A percentile compares a stretch with the other conserved stretches of the same genome.
phyloP scores from a whole-genome alignment of 352 stramenopile species.

The Lagenidium sp. region DNA sequence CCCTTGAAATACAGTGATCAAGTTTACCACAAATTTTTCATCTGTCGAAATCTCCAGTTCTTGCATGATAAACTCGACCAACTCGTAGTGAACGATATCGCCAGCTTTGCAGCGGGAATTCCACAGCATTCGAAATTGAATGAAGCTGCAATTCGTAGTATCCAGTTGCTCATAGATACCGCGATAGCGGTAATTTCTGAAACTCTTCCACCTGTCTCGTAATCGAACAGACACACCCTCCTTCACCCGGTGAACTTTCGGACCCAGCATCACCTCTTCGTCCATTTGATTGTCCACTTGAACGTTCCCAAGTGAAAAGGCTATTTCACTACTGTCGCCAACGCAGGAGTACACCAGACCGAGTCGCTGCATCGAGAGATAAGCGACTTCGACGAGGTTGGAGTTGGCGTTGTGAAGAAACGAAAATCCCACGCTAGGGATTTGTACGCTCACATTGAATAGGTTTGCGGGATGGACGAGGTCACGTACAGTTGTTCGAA shows the following conservation, averaged over 20 bases:
- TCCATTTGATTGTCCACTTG: slow-evolving; percentile 91
- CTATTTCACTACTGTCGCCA: slow-evolving; percentile 70
- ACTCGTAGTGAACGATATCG: slow-evolving; percentile 78
- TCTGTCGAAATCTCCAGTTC: slow-evolving; percentile 85
- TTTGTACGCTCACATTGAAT: slow-evolving; percentile 67
- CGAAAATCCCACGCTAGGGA: slow-evolving; percentile 74
- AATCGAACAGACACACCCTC: slow-evolving; percentile 80
- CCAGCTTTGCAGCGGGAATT: slow-evolving; percentile 70
- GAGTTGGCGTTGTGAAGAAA: slow-evolving; percentile 83
- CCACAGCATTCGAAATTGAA: slow-evolving; percentile 85
- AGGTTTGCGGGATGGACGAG: slow-evolving; percentile 44
- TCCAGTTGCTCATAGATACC: slow-evolving; percentile 76
- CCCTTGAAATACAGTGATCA: slow-evolving; percentile 86
- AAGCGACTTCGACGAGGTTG: slow-evolving; percentile 81
- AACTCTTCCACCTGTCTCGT: slow-evolving; percentile 75
- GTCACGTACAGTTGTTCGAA: slow-evolving; percentile 50
- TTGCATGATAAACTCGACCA: slow-evolving; percentile 82
- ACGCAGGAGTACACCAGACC: slow-evolving; percentile 70
- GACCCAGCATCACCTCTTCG: slow-evolving; percentile 67
- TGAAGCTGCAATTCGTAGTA: slow-evolving; percentile 51
- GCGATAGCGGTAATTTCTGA: slow-evolving; percentile 78
- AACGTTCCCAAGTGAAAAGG: slow-evolving; percentile 75
- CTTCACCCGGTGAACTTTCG: slow-evolving; percentile 77
- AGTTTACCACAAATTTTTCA: slow-evolving; percentile 86
- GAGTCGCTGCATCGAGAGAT: slow-evolving; percentile 73